Base-by-base conservation (phyloP, 1,284 basidiomycete genomes). In the Tremellales sp. region DNA sequence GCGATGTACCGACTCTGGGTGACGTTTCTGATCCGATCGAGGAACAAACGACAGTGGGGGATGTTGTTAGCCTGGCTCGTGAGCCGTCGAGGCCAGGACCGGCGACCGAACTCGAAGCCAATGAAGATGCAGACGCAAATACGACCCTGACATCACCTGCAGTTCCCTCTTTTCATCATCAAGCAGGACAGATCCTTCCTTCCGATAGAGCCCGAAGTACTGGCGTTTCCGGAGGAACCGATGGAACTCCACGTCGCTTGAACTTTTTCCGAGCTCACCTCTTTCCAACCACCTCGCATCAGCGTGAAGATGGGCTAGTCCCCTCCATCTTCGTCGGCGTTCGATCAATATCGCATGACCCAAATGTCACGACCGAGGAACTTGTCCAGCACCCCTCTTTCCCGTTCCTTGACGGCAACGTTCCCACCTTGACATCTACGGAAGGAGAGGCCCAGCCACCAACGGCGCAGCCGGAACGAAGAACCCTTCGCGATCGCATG, bases 191-290 rank as follows among this genome's bases (percentile, higher is more conserved):
- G 48, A 65, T 59, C 45, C 35, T 51, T 5, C 56, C 43, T 16
- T 26, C 28, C 2, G 25, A 25, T 5, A 43, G 29, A 19, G 4
- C 34, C 25, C 24, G 43, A 25, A 28, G 40, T 8, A 46, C 36
- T 1, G 63, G 61, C 32, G 61, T 68, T 14, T 50, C 54, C 0
- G 63, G 60, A 6, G 63, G 62, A 10, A 32, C 34, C 1, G 56
- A 64, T 14, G 63, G 63, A 29, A 38, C 47, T 6, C 63, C 67
- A 0, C 56, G 66, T 12, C 55, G 61, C n/a, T 60, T 72, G 43
- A 72, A 71, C 56, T 71, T 72, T 46, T 72, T 72, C 68, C 61
- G 70, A n/a, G 68, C 68, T 6, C 69, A 70, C 43, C 50, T 68
- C 14, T 72, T 72, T 53, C 66, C 70, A 6, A 32, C 31, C 3